Percentiles rank a stretch among this genome's conserved stretches.
Conservation (phyloP, 805 yeast species). For the Tetrapisispora phaffii region DNA sequence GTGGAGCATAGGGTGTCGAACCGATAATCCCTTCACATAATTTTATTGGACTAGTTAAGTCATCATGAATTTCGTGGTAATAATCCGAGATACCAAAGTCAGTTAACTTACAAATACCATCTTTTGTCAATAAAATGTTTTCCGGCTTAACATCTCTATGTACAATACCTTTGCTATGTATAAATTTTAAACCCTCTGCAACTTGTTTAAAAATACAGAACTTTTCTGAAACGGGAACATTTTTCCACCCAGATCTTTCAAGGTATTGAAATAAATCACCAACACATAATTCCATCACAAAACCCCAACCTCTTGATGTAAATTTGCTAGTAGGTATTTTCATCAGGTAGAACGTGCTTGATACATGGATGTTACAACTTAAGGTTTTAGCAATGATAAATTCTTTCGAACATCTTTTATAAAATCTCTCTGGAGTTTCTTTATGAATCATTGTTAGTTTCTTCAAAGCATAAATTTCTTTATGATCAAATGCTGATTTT, state of each 20-base stretch:
- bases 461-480: slow-evolving; percentile 51
- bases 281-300: slow-evolving; percentile 55
- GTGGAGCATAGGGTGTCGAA: slow-evolving; percentile 74
- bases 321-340: slow-evolving; percentile 46
- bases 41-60: slow-evolving; percentile 35
- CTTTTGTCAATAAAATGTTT: slow-evolving; percentile 48
- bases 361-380: slow-evolving; percentile 46
- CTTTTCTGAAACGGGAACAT: slow-evolving; percentile 41
- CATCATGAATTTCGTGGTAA: slow-evolving; percentile 46
- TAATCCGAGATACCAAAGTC: slow-evolving; percentile 71
- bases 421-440: slow-evolving; percentile 57
- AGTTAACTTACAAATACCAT: slow-evolving; percentile 57
- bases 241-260: slow-evolving; percentile 50
- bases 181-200: slow-evolving; percentile 46
- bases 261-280: slow-evolving; percentile 55
- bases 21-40: slow-evolving; percentile 48
- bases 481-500: slow-evolving; percentile 27
- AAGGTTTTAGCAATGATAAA: slow-evolving; percentile 48
- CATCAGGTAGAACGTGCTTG: slow-evolving; percentile 43
- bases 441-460: slow-evolving; percentile 48
- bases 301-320: slow-evolving; percentile 66
- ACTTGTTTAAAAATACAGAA: slow-evolving; percentile 63
- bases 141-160: slow-evolving; percentile 74
- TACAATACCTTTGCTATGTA: slow-evolving; percentile 58
- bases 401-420: slow-evolving; percentile 54